phyloP scores from a whole-genome alignment of 768 basidiomycete species.

The Coprinopsis sp. region DNA sequence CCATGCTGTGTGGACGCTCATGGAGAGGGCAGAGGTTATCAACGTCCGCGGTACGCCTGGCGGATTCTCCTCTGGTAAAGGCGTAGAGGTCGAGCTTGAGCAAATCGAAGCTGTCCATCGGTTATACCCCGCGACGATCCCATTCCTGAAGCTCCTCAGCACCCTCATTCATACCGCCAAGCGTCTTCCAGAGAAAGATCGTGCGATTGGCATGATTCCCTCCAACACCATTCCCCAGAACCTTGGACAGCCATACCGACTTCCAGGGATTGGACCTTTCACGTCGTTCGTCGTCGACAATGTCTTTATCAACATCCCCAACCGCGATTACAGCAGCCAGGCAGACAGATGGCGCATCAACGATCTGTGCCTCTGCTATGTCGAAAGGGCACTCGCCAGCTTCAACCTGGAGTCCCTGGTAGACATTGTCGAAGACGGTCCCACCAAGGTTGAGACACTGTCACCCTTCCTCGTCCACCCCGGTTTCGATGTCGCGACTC shows the following conservation, averaged over 20 bases:
- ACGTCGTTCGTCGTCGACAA: constrained; percentile 85
- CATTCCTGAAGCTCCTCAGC: constrained; percentile 79
- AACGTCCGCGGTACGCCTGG: constrained; percentile 53
- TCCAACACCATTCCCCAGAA: constrained; percentile 75
- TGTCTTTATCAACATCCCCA: constrained; percentile 74
- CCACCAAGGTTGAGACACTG: constrained; percentile 48
- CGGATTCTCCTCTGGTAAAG: constrained; percentile 53
- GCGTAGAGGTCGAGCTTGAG: constrained; percentile 83
- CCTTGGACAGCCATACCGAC: constrained; percentile 75
- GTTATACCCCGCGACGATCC: constrained; percentile 83
- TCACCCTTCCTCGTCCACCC: constrained; percentile 67
- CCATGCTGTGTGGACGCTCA: constrained; percentile 73
- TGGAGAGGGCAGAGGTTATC: constrained; percentile 83
- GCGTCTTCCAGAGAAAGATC: constrained; percentile 56
- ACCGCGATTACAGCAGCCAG: constrained; percentile 67
- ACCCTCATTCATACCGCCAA: constrained; percentile 83
- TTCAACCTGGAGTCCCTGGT: constrained; percentile 78
- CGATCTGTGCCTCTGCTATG: constrained; percentile 76
- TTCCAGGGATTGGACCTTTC: constrained; percentile 79
- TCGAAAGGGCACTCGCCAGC: constrained; percentile 78
- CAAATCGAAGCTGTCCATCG: constrained; percentile 77
- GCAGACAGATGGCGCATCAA: constrained; percentile 85
- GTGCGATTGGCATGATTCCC: constrained; percentile 53
- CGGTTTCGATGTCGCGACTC: constrained; percentile 81
- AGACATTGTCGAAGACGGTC: constrained; percentile 47